Base-by-base conservation (phyloP, 805 yeast genomes). In the Candida verbasci region DNA sequence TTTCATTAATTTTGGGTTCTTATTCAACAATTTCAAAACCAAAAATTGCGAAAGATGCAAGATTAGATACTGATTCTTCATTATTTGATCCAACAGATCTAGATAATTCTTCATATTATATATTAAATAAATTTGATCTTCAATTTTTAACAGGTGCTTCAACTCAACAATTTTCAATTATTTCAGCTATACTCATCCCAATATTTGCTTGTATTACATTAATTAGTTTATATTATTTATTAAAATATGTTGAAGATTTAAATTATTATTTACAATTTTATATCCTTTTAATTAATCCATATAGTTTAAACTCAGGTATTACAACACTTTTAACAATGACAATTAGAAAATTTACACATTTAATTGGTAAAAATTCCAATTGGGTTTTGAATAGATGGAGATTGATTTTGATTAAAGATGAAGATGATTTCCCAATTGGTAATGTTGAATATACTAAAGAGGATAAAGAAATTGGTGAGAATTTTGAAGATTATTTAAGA, bases 181-280 rank as follows among this genome's bases (percentile, higher is more conserved):
- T 17, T 6, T 34, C 27, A 4, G 38, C 35, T 15, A n/a, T 40
- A 11, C 10, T n/a, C 3, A 46, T 74, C 50, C 82, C 83, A 0
- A 38, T 77, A 4, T 10, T 65, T 6, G 72, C 74, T 4, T 70
- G 71, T 6, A 35, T 44, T 14, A 48, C 46, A n/a, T 53, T 78
- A 27, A 40, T 56, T 21, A 60, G 62, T 0, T 37, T 75, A 25
- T 66, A 72, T 46, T 61, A 56, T 37, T 50, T 52, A 4, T 34
- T 71, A 31, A 59, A 60, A 37, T 49, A 54, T 25, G 44, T 62
- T 32, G 58, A 62, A 4, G 44, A 40, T 8, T 41, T 76, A 9
- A 48, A 57, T 33, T 42, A 45, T 25, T 47, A 53, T 17, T 40
- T 76, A 34, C 61, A 60, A 28, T 47, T 42, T 34, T 68, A 70